Evolutionary conservation across 306 rosid genomes (phyloP), one percentile per base, ranked within the genome.

Genomic region (Prunus salicina): DNA sequence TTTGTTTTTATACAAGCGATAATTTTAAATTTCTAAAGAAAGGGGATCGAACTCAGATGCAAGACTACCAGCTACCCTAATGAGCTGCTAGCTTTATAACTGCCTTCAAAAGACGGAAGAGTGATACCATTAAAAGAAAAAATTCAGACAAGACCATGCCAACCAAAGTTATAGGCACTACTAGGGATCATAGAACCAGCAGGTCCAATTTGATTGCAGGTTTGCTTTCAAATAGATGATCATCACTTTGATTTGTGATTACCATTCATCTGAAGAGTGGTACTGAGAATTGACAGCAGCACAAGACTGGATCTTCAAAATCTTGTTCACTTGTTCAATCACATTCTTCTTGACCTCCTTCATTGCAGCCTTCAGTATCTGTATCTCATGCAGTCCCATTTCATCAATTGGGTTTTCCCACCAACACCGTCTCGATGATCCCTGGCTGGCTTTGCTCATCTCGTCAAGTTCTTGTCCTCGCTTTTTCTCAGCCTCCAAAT

Each of bases 291-390:
- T 38, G 43, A 38, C 7, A 7, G 43, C 43, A 38, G 43, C 43
- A 38, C 43, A 34, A 34, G 63, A 52, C 14, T 22, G 64, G 12
- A n/a, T 58, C 72, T 73, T 56, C 41, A 80, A 73, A 69, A 80
- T 76, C 76, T 80, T 80, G 77, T 46, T 80, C 6, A 80, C 80
- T 73, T 86, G 74, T 46, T 80, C 80, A 28, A 76, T 82, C 2
- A 87, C 43, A n/a, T 84, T 86, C 52, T 80, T 82, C 77, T 89
- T 89, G 20, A 88, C 75, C 16, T 89, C 90, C 75, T 89, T 93
- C 81, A 88, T 25, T 4, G 91, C 73, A 28, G 32, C 74, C 73
- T 70, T 75, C 30, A 91, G 19, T 55, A 75, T 82, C 11, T 78
- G 73, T 13, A 89, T 67, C 71, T 85, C 88, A 38, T 78, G 57